Evolutionary conservation across 73 alveolate genomes (phyloP).

Genomic region (Breviolum minutum): DNA sequence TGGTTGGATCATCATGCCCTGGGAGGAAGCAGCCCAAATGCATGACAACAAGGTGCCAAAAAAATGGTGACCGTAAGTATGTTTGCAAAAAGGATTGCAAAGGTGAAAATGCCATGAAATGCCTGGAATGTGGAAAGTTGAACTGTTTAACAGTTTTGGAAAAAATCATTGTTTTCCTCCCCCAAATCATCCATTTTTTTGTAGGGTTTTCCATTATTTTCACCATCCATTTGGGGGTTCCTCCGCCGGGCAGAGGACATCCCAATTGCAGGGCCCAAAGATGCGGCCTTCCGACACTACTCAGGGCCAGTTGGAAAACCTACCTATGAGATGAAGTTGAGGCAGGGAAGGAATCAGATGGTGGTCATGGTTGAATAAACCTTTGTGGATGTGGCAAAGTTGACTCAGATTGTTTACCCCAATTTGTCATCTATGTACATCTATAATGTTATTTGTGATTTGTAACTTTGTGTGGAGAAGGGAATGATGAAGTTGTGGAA

Average conservation of each 20-base stretch:
- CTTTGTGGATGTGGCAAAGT: neutral
- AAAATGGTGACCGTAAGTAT: neutral
- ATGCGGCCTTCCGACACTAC: conserved; percentile 86
- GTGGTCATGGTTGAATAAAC: neutral
- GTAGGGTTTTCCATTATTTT: too few species aligned
- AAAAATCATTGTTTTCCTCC: too few species aligned
- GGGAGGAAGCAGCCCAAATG: conserved; percentile 93
- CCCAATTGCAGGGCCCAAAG: conserved; percentile 74
- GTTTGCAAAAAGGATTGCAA: too few species aligned
- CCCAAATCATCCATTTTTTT: too few species aligned
- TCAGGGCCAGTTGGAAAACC: conserved; percentile 92
- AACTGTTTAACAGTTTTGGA: too few species aligned
- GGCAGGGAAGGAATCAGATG: neutral
- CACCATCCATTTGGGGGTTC: too few species aligned
- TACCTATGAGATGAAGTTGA: conserved; percentile 65
- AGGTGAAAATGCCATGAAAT: too few species aligned
- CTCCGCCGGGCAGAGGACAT: neutral
- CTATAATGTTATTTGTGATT: too few species aligned
- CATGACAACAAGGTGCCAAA: conserved; percentile 65
- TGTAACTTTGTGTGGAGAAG: too few species aligned
- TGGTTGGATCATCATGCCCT: conserved; percentile 83
- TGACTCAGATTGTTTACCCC: neutral
- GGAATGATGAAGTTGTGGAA: too few species aligned
- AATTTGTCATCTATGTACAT: too few species aligned
- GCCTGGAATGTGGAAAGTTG: too few species aligned